phyloP scores from a whole-genome alignment of 805 yeast genomes.

The Nakazawaea laoshanensis region DNA sequence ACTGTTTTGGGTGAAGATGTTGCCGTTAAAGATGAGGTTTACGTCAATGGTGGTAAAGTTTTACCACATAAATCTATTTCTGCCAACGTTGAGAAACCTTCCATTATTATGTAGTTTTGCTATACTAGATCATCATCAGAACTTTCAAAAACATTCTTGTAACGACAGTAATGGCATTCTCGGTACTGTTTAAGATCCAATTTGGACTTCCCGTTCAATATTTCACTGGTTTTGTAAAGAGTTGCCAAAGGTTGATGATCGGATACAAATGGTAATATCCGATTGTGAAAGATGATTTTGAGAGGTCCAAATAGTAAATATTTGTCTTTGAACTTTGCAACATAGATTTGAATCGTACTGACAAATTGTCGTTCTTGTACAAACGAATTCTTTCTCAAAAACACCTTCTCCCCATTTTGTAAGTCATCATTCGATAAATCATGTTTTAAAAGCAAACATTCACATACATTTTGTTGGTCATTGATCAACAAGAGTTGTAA shows the following conservation, averaged over 20 bases:
- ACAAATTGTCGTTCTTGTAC: slow-evolving; percentile 15
- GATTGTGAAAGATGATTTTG: slow-evolving; percentile 20
- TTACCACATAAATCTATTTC: slow-evolving; percentile 97
- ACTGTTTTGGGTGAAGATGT: slow-evolving; percentile 99
- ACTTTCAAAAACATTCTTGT: background rate
- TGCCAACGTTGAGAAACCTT: slow-evolving; percentile 93
- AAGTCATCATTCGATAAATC: slow-evolving; percentile 15
- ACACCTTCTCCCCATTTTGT: slow-evolving; percentile 17
- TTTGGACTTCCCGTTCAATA: slow-evolving; percentile 15
- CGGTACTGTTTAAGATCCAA: slow-evolving; percentile 17
- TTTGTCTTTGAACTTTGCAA: slow-evolving; percentile 18
- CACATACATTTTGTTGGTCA: slow-evolving; percentile 18
- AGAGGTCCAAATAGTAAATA: slow-evolving; percentile 21
- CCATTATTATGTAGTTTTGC: slow-evolving; percentile 81
- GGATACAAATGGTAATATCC: slow-evolving; percentile 2
- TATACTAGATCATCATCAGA: background rate
- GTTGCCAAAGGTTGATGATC: slow-evolving; percentile 10
- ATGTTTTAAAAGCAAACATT: slow-evolving; percentile 18
- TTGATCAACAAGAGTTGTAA: slow-evolving; percentile 23
- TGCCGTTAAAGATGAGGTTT: slow-evolving; percentile 94
- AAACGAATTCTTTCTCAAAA: slow-evolving; percentile 17
- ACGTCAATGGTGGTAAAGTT: slow-evolving; percentile 98
- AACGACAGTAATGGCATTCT: slow-evolving; percentile 13
- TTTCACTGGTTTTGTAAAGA: slow-evolving; percentile 13
- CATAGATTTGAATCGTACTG: slow-evolving; percentile 20